Conservation (phyloP, 495 filamentous ascomycete species). For the Aspergillus ellipticus region DNA sequence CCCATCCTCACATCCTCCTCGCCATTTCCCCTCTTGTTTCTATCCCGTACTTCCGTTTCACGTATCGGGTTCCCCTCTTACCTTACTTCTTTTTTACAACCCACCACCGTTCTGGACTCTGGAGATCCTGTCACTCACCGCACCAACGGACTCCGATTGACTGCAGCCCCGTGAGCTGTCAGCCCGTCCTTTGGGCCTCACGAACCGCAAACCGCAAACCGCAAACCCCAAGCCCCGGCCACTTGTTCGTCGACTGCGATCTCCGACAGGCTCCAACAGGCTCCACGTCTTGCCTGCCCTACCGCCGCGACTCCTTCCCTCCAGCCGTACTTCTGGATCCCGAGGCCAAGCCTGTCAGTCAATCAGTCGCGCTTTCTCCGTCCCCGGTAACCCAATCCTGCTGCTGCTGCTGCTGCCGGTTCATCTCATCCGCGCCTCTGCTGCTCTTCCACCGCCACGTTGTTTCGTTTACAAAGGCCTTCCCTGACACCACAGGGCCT, state of each 20-base stretch:
- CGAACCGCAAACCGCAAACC: constrained; percentile 4
- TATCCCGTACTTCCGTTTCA: too few species aligned
- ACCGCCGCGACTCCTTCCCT: constrained; percentile 9
- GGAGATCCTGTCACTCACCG: background rate
- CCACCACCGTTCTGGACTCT: too few species aligned
- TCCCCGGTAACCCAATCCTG: background rate
- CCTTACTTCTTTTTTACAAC: too few species aligned
- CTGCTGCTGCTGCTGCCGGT: constrained; percentile 1
- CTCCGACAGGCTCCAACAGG: constrained; percentile 22
- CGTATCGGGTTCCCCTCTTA: too few species aligned
- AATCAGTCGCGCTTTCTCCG: background rate
- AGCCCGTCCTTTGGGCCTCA: constrained; percentile 14
- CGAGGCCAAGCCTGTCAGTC: constrained; percentile 8
- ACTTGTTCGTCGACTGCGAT: constrained; percentile 18
- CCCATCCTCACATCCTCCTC: background rate
- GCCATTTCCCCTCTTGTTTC: background rate
- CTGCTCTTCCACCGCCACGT: constrained; percentile 21
- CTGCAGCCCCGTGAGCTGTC: constrained; percentile 22
- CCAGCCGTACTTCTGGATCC: background rate
- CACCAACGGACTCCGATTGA: constrained; percentile 10
- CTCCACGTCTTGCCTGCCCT: constrained; percentile 25
- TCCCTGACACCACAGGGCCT: background rate
- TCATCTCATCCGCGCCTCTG: constrained; percentile 9
- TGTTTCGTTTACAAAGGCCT: constrained; percentile 9
- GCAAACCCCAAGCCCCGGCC: constrained; percentile 11